These are phyloP conservation scores for Leccinum fuscescens DNA, from an alignment of 1,284 basidiomycete species.

Conservation along the genomic window DNA sequence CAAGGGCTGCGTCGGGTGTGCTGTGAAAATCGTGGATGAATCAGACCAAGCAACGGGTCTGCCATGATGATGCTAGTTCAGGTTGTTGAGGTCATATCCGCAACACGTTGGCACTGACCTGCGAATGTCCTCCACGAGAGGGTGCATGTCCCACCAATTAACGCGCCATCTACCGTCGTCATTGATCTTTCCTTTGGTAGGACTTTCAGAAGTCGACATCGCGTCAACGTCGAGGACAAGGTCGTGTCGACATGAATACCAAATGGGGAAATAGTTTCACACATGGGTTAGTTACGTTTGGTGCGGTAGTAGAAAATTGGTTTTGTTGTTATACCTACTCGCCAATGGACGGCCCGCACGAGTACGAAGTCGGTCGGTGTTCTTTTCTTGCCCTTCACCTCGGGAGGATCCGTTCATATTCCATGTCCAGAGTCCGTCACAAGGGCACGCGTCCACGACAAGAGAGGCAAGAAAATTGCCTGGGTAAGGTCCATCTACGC, in stretches of 20 bases:
- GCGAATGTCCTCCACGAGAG: constrained; percentile 54
- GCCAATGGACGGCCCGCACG: constrained; percentile 32
- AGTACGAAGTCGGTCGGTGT: constrained; percentile 72
- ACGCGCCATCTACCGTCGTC: constrained; percentile 53
- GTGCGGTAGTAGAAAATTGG: background rate
- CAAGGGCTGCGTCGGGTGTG: constrained; percentile 57
- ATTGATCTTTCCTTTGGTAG: constrained; percentile 57
- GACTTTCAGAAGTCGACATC: constrained; percentile 31
- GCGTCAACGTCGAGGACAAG: background rate
- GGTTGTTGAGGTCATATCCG: background rate
- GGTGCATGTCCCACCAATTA: constrained; percentile 72
- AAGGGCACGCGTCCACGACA: constrained; percentile 46
- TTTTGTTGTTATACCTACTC: background rate
- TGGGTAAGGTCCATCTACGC: constrained; percentile 40
- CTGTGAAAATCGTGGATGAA: constrained; percentile 64
- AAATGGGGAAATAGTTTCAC: background rate
- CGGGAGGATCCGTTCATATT: background rate
- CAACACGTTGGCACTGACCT: constrained; percentile 39
- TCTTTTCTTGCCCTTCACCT: background rate
- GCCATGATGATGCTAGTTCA: constrained; percentile 3
- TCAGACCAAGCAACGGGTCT: constrained; percentile 72
- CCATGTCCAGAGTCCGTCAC: constrained; percentile 49
- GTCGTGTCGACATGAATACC: background rate
- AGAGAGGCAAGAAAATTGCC: constrained; percentile 41
- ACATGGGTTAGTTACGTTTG: background rate